phyloP scores from a whole-genome alignment of 345 rosid species.

The Pelargonium nanum region DNA sequence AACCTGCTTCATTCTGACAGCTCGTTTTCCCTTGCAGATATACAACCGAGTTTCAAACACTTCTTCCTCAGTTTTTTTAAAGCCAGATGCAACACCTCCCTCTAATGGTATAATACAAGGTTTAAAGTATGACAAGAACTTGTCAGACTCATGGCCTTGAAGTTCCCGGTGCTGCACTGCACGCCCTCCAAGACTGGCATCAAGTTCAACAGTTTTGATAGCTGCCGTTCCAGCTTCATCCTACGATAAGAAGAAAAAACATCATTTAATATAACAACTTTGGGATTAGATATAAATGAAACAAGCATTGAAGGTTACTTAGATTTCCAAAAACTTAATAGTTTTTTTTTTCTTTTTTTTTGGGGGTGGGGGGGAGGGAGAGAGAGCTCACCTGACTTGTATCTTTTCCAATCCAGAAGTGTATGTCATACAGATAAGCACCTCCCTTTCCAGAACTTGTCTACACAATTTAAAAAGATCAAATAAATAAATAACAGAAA shows the following conservation, averaged over 20 bases:
- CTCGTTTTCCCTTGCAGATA: constrained; percentile 83
- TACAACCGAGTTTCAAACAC: constrained; percentile 80
- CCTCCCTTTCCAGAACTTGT: constrained; percentile 79
- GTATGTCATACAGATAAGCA: constrained; percentile 69
- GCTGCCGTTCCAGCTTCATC: constrained; percentile 99
- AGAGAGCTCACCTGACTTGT: constrained; percentile 57
- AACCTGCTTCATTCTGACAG: constrained; percentile 94
- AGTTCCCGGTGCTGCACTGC: constrained; percentile 96
- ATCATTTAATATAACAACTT: too few species aligned
- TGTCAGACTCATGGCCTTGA: constrained; percentile 97
- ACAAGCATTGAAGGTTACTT: too few species aligned
- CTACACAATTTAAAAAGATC: constrained; percentile 29
- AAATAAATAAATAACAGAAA: constrained; percentile 11
- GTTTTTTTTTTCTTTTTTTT: too few species aligned
- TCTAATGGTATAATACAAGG: constrained; percentile 94
- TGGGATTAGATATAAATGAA: neutral
- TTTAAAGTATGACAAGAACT: constrained; percentile 91
- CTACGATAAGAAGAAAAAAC: constrained; percentile 25
- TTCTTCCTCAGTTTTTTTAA: constrained; percentile 72
- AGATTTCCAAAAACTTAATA: too few species aligned
- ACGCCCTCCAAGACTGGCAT: constrained; percentile 92
- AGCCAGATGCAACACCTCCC: constrained; percentile 97
- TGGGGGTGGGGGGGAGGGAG: neutral
- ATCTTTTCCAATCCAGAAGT: constrained; percentile 98
- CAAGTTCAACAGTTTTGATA: constrained; percentile 91